These are phyloP conservation scores for Lotus japonicus DNA, from an alignment of 306 rosid species.

Conservation along the genomic window DNA sequence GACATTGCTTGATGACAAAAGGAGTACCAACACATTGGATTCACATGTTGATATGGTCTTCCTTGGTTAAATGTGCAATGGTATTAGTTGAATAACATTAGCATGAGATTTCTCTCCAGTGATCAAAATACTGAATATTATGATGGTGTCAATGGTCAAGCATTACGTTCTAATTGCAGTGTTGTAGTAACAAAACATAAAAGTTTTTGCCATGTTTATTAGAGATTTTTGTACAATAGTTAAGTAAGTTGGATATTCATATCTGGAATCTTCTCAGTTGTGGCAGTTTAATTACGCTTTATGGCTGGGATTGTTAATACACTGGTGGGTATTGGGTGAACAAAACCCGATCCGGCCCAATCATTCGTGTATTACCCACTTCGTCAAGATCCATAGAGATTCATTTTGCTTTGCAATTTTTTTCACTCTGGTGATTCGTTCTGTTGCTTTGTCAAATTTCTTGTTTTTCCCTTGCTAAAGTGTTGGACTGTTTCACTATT, in stretches of 20 bases:
- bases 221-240: constrained; percentile 15
- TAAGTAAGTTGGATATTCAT: constrained; percentile 14
- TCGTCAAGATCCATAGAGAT: no score
- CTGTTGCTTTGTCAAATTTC: no score
- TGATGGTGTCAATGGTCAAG: neutral
- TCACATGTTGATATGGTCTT: constrained; percentile 14
- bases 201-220: neutral
- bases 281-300: neutral
- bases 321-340: neutral
- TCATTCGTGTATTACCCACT: no score
- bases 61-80: constrained; percentile 1
- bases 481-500: no score
- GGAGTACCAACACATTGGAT: neutral
- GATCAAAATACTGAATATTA: no score
- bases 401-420: no score
- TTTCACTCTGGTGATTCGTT: no score
- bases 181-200: constrained; percentile 12
- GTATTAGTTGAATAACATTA: neutral
- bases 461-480: no score
- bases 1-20: neutral
- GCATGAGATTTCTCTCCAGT: no score
- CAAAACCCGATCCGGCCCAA: no score
- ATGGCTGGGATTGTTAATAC: neutral
- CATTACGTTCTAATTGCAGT: constrained; percentile 13
- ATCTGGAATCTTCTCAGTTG: neutral